Evolutionary conservation across 1,284 basidiomycete species (phyloP).

Genomic region (Laetiporus sulphureus): DNA sequence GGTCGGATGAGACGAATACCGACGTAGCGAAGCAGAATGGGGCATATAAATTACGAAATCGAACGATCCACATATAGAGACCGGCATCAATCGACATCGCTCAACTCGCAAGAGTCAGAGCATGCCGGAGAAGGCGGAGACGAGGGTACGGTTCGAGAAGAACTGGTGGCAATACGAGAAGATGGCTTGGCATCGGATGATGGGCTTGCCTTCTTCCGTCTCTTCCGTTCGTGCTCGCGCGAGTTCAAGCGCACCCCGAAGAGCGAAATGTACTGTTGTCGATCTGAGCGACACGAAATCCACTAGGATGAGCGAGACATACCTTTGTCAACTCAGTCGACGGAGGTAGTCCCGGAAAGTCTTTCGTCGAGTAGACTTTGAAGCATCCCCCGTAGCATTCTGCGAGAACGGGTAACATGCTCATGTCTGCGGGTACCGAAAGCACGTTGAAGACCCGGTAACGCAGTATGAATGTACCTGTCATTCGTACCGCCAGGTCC

Average conservation of each 20-base stretch:
- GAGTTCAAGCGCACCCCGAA: slow-evolving; percentile 8
- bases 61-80: too few species aligned
- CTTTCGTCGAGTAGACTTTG: slow-evolving; percentile 72
- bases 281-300: not conserved
- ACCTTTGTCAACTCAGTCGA: slow-evolving; percentile 77
- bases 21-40: too few species aligned
- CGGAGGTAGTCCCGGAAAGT: slow-evolving; percentile 66
- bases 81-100: too few species aligned
- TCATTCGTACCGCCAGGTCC: slow-evolving; percentile 21
- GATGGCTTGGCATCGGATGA: too few species aligned
- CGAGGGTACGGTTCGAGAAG: too few species aligned
- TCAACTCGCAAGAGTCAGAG: too few species aligned
- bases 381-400: slow-evolving; percentile 67
- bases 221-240: slow-evolving; percentile 12
- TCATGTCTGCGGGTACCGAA: slow-evolving; percentile 13
- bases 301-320: slow-evolving; percentile 1
- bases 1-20: too few species aligned
- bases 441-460: slow-evolving; percentile 20
- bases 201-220: slow-evolving; percentile 9
- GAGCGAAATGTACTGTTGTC: slow-evolving; percentile 6
- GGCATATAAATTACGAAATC: too few species aligned
- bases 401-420: slow-evolving; percentile 50
- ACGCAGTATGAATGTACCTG: slow-evolving; percentile 20
- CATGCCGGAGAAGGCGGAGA: too few species aligned
- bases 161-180: too few species aligned